These are phyloP conservation scores for Diplosphaera chodatii DNA, from an alignment of 139 green algal species.

Conservation along the genomic window DNA sequence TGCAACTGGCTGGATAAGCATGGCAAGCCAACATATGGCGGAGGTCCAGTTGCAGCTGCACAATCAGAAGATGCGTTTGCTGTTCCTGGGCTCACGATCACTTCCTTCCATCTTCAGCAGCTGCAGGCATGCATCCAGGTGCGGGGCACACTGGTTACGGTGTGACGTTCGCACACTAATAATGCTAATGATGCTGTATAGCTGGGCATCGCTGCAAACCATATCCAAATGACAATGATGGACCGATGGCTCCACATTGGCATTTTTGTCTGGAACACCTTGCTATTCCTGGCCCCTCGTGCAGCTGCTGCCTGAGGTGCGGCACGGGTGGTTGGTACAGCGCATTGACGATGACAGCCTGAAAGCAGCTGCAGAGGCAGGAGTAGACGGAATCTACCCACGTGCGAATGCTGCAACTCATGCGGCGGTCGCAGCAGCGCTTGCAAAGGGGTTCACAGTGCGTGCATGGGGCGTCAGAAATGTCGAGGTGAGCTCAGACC, in stretches of 20 bases:
- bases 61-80: not conserved
- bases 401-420: conserved; percentile 27
- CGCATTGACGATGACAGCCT: conserved; percentile 19
- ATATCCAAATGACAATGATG: too few species aligned
- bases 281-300: too few species aligned
- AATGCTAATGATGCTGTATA: too few species aligned
- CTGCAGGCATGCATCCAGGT: conserved; percentile 23
- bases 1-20: too few species aligned
- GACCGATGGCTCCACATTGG: too few species aligned
- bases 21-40: too few species aligned
- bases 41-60: too few species aligned
- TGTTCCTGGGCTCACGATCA: conserved; percentile 37
- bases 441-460: conserved; percentile 20
- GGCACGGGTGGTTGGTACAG: conserved; percentile 41
- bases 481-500: not conserved
- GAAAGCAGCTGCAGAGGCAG: conserved; percentile 1
- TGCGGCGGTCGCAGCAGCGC: conserved; percentile 1
- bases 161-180: too few species aligned
- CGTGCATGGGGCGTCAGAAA: conserved; percentile 41
- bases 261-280: too few species aligned
- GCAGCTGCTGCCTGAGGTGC: conserved; percentile 29
- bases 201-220: too few species aligned
- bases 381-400: conserved; percentile 30
- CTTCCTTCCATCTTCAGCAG: conserved; percentile 41
- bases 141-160: too few species aligned